A percentile compares a stretch with the other conserved stretches of the same genome.
Evolutionary conservation across 1,139 yeast species (phyloP).

Genomic region (Nadsonia starkeyi-henricii): DNA sequence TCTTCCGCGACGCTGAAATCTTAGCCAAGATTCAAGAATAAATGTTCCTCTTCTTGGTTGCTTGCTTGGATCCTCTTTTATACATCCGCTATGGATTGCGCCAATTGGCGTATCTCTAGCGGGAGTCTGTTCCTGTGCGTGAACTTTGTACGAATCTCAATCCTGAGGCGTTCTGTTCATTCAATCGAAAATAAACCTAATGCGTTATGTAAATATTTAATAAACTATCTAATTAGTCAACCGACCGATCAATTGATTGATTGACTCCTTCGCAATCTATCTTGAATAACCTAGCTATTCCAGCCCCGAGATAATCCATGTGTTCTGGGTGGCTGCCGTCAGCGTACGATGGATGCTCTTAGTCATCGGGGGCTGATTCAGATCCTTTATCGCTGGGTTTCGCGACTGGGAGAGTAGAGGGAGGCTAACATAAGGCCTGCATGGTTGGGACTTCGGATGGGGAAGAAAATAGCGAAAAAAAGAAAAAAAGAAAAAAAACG

Average conservation of each 20-base stretch:
- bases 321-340: too few species aligned
- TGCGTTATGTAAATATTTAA: not conserved
- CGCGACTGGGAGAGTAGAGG: too few species aligned
- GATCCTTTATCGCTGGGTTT: too few species aligned
- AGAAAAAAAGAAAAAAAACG: not conserved
- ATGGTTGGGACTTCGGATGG: not conserved
- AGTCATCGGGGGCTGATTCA: too few species aligned
- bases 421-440: too few species aligned
- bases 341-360: too few species aligned
- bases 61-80: too few species aligned
- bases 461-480: not conserved
- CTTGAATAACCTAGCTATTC: too few species aligned
- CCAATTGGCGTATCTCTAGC: not conserved
- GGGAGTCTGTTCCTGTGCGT: not conserved
- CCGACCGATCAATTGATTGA: too few species aligned
- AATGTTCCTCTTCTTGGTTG: slow-evolving; percentile 1
- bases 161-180: not conserved
- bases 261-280: too few species aligned
- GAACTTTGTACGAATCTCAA: not conserved
- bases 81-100: too few species aligned
- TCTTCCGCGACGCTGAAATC: slow-evolving; percentile 77
- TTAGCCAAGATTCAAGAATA: slow-evolving; percentile 64
- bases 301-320: too few species aligned
- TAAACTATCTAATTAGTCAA: not conserved
- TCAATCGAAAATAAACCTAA: not conserved